phyloP scores from a whole-genome alignment of 495 filamentous ascomycete genomes.

The Terfezia claveryi region DNA sequence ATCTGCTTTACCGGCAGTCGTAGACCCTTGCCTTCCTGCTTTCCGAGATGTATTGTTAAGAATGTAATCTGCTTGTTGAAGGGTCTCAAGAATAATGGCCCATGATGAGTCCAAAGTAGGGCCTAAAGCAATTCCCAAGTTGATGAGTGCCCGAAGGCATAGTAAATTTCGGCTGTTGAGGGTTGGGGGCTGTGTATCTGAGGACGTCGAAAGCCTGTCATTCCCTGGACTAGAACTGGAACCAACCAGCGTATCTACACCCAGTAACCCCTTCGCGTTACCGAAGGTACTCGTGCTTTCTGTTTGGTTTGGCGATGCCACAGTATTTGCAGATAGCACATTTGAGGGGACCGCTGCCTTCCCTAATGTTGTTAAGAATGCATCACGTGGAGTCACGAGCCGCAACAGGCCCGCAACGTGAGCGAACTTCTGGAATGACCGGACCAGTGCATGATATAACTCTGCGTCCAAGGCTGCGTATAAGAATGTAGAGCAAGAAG shows the following conservation, averaged over 20 bases:
- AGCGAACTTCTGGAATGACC: constrained; percentile 84
- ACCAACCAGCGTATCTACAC: constrained; percentile 37
- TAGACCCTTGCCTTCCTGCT: constrained; percentile 11
- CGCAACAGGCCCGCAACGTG: constrained; percentile 81
- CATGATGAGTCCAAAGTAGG: constrained; percentile 68
- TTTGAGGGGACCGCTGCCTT: constrained; percentile 78
- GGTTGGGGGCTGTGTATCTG: constrained; percentile 23
- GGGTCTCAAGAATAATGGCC: constrained; percentile 72
- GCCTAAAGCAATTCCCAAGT: constrained; percentile 83
- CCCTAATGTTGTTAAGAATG: constrained; percentile 77
- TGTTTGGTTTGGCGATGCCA: constrained; percentile 2
- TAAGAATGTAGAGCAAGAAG: constrained; percentile 82
- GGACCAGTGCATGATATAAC: constrained; percentile 79
- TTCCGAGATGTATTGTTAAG: constrained; percentile 31
- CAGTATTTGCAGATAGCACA: constrained; percentile 37
- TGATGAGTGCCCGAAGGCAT: constrained; percentile 71
- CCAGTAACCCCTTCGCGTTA: constrained; percentile 41
- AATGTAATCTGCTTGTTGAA: constrained; percentile 76
- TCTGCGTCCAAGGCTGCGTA: constrained; percentile 84
- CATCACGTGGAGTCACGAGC: constrained; percentile 69
- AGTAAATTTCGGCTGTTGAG: constrained; percentile 76
- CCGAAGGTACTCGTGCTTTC: constrained; percentile 34
- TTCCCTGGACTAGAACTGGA: constrained; percentile 27
- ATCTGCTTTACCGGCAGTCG: constrained; percentile 20
- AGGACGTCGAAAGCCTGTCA: constrained; percentile 31